Evolutionary conservation across 306 rosid genomes (phyloP), one percentile per base, ranked within the genome.

Genomic region (Potentilla sterilis): DNA sequence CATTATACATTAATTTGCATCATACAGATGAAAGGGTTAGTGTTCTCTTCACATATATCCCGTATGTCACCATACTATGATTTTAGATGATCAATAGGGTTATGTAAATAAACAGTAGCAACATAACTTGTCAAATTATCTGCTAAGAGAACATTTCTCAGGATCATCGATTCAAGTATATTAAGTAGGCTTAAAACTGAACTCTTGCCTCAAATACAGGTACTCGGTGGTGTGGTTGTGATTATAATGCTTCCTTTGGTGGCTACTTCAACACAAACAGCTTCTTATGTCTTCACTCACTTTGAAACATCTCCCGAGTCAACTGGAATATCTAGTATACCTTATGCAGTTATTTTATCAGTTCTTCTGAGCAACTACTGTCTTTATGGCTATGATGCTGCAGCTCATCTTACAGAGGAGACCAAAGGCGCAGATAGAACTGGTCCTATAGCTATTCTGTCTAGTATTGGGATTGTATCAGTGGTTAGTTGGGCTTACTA

Each of bases 281-380:
- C 65, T 64, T 79, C 82, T 21, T 52, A 57, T 44, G 82, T 79
- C 18, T 79, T 79, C 49, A 72, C 78, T 40, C 82, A 73, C 35
- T 79, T 73, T 55, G 82, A 79, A 54, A 72, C 71, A 42, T 79
- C 78, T 40, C 82, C 82, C 0, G 69, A 51, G 16, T 9, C 22
- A 24, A 79, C 82, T 48, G 82, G 82, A 22, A n/a, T 79, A 1
- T 67, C 71, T 5, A 73, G 82, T 57, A 55, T 63, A 66, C 82
- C 82, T 41, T 79, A 79, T 73, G 74, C 82, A 42, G 82, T 43
- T 13, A 43, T 79, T 49, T 49, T 79, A 59, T 79, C 82, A 32
- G 48, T 73, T 35, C 77, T 79, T 41, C 61, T 79, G 4, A 72
- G 78, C 74, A 69, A 73, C 21, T 79, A 68, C 40, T 38, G 74